A percentile compares a stretch with the other conserved stretches of the same genome.
Evolutionary conservation across 352 stramenopile species (phyloP).

Genomic region (Globisporangium solare): DNA sequence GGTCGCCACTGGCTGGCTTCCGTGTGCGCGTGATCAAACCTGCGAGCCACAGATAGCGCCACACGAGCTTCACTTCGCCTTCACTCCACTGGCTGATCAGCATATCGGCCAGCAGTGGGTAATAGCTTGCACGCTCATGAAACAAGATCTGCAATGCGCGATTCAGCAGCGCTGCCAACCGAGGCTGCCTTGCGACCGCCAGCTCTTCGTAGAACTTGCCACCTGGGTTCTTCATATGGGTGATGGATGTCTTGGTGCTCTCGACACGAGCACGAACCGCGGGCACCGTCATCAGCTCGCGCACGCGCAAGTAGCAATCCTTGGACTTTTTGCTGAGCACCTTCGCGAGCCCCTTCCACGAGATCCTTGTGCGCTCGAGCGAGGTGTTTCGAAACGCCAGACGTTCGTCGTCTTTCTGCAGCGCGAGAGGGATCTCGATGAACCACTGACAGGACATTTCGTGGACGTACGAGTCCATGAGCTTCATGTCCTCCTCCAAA

Average conservation of each 20-base stretch:
- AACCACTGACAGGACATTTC: conserved; percentile 72
- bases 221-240: conserved; percentile 63
- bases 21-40: conserved; percentile 62
- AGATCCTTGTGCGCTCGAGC: conserved; percentile 55
- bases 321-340: conserved; percentile 51
- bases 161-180: conserved; percentile 54
- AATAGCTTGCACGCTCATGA: conserved; percentile 67
- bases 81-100: conserved; percentile 71
- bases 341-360: conserved; percentile 64
- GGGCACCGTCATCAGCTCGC: conserved; percentile 57
- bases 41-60: conserved; percentile 79
- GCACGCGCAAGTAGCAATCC: conserved; percentile 68
- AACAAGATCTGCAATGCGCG: conserved; percentile 81
- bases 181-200: conserved; percentile 48
- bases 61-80: conserved; percentile 77
- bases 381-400: conserved; percentile 60
- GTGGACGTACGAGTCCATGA: conserved; percentile 75
- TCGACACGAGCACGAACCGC: conserved; percentile 58
- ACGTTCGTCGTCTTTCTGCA: conserved; percentile 59
- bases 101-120: conserved; percentile 64
- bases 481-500: conserved; percentile 48
- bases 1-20: conserved; percentile 41
- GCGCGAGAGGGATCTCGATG: conserved; percentile 65
- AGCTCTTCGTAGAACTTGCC: conserved; percentile 69
- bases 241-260: conserved; percentile 53